A percentile compares a stretch with the other conserved stretches of the same genome.
Evolutionary conservation across 139 green algal species (phyloP).

Genomic region (Chlamydomonas sp.): DNA sequence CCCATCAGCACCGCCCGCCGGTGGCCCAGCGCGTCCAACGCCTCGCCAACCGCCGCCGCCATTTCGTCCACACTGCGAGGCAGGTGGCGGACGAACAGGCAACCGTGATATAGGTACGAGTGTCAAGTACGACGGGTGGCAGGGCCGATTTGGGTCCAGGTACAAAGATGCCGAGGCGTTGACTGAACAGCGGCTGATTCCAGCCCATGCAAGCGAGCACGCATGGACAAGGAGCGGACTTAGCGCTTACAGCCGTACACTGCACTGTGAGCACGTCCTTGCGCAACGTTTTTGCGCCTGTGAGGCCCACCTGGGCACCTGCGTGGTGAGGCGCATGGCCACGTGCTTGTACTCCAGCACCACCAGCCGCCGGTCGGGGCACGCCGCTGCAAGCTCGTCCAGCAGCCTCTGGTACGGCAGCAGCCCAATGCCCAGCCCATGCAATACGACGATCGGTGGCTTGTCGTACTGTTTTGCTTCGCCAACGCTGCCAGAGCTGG

Average conservation of each 20-base stretch:
- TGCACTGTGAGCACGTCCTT: too few species aligned
- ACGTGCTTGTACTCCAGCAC: conserved; percentile 42
- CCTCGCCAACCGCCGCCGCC: background rate
- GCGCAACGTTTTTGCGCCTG: too few species aligned
- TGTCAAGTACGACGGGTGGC: background rate
- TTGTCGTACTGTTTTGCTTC: too few species aligned
- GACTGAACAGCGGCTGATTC: too few species aligned
- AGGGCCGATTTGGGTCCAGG: too few species aligned
- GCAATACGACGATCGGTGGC: conserved; percentile 32
- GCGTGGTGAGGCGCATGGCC: conserved; percentile 15
- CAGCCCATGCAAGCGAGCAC: background rate
- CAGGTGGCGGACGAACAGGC: background rate
- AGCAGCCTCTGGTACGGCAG: conserved; percentile 33
- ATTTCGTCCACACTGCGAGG: conserved; percentile 29
- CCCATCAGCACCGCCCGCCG: conserved; percentile 7
- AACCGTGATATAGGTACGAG: background rate
- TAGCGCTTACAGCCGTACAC: background rate
- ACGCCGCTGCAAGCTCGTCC: conserved; percentile 21
- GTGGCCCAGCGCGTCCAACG: conserved; percentile 2
- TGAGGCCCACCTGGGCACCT: conserved; percentile 32
- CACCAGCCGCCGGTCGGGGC: conserved; percentile 14
- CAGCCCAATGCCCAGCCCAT: conserved; percentile 36
- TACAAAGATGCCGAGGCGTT: too few species aligned
- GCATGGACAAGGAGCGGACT: background rate
- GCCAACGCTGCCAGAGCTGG: background rate